Percentiles rank a stretch among this genome's conserved stretches.
Conservation (phyloP, 495 filamentous ascomycete species). For the Neurospora tetraspora region DNA sequence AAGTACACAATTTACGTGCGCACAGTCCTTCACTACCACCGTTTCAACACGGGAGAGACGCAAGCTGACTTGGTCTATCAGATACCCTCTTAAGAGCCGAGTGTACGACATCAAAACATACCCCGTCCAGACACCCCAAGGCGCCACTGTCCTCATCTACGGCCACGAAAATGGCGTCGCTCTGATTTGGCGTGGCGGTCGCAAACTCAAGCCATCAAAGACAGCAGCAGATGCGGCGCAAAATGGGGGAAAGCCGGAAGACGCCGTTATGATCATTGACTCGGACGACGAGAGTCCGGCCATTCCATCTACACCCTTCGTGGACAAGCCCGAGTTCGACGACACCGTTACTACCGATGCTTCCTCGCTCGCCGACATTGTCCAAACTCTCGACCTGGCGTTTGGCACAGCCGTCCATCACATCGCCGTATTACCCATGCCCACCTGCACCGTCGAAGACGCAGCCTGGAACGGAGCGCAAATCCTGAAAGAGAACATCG, state of each 20-base stretch:
- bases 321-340: conserved; percentile 40
- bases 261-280: conserved; percentile 67
- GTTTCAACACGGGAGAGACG: not conserved
- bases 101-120: conserved; percentile 65
- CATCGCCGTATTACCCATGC: conserved; percentile 48
- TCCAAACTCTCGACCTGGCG: conserved; percentile 58
- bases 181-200: conserved; percentile 73
- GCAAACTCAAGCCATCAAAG: conserved; percentile 42
- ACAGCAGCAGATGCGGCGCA: conserved; percentile 22
- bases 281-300: conserved; percentile 59
- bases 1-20: conserved; percentile 24
- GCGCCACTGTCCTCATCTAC: conserved; percentile 74
- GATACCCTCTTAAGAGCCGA: conserved; percentile 68
- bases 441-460: conserved; percentile 32
- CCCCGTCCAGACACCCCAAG: conserved; percentile 68
- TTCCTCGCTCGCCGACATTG: conserved; percentile 37
- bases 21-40: not conserved
- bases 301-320: conserved; percentile 15
- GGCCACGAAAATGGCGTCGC: conserved; percentile 71
- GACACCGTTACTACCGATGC: conserved; percentile 32
- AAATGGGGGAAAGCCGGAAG: conserved; percentile 34
- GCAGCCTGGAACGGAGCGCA: conserved; percentile 47
- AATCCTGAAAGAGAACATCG: conserved; percentile 52
- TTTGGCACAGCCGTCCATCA: conserved; percentile 53
- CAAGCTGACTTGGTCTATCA: conserved; percentile 20